A percentile compares a stretch with the other conserved stretches of the same genome.
Evolutionary conservation across 2,329 filamentous ascomycete species (phyloP).

Genomic region (Phaeosphaeriaceae sp.): DNA sequence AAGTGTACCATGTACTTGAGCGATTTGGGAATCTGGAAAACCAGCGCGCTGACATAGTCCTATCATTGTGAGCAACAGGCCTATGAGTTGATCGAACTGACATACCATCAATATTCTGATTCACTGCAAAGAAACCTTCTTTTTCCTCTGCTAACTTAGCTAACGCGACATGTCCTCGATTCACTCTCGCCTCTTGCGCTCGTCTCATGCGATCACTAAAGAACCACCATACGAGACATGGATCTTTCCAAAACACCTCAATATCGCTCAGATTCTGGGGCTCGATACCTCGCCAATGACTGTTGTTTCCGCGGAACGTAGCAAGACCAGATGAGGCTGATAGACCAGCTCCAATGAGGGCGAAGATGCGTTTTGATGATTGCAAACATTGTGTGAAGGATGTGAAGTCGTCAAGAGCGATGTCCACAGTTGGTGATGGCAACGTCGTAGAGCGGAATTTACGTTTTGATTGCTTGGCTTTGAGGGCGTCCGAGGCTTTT

Average conservation of each 20-base stretch:
- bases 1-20: neutral
- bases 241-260: too few relatives aligned
- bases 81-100: too few relatives aligned
- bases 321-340: slow-evolving; percentile 31
- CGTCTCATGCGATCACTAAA: too few relatives aligned
- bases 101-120: slow-evolving; percentile 31
- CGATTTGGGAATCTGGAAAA: neutral
- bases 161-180: slow-evolving; percentile 21
- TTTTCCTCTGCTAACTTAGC: slow-evolving; percentile 14
- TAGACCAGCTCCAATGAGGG: slow-evolving; percentile 30
- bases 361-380: slow-evolving; percentile 25
- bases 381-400: slow-evolving; percentile 1
- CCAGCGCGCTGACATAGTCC: neutral
- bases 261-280: too few relatives aligned
- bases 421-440: too few relatives aligned
- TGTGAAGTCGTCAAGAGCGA: too few relatives aligned
- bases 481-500: too few relatives aligned
- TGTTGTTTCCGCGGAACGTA: slow-evolving; percentile 28
- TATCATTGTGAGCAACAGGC: too few relatives aligned
- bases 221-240: too few relatives aligned
- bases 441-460: too few relatives aligned
- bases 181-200: too few relatives aligned
- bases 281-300: slow-evolving; percentile 14
- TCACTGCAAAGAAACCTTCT: slow-evolving; percentile 19
- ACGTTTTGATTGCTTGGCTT: too few relatives aligned